Evolutionary conservation across 148 eudicot genomes (phyloP).

Genomic region (Amaranthus hypochondriacus): DNA sequence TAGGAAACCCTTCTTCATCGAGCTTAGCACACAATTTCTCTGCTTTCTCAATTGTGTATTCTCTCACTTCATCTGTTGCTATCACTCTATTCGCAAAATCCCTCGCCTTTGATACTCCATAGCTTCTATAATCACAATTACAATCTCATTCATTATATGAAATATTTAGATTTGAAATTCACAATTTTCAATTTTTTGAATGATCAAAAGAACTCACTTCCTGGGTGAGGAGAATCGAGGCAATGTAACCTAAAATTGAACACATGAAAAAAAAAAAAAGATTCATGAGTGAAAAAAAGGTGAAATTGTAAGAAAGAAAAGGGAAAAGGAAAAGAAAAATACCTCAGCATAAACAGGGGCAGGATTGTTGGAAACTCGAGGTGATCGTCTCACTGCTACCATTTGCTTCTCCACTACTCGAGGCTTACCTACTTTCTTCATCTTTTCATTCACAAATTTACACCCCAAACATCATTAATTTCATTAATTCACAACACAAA

Average conservation of each 20-base stretch:
- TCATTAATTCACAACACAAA: no score
- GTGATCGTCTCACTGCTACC: conserved; percentile 68
- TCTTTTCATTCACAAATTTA: conserved; percentile 28
- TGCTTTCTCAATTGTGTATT: conserved; percentile 42
- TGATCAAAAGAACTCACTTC: conserved; percentile 2
- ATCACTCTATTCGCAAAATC: conserved; percentile 52
- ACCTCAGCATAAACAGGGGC: conserved; percentile 57
- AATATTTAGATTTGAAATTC: background rate
- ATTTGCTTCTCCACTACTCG: conserved; percentile 41
- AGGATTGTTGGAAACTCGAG: conserved; percentile 57
- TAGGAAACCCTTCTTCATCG: conserved; percentile 36
- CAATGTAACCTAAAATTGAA: conserved; percentile 1
- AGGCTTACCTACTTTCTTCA: conserved; percentile 50
- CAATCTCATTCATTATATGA: background rate
- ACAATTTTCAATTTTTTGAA: background rate
- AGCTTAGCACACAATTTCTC: conserved; percentile 45
- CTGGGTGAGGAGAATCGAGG: conserved; percentile 21
- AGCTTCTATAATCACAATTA: conserved; percentile 12
- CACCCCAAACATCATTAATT: no score
- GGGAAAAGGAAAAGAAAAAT: conserved; percentile 15
- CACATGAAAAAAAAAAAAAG: background rate
- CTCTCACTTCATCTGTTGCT: conserved; percentile 57
- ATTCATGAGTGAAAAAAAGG: background rate
- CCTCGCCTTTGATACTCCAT: conserved; percentile 36
- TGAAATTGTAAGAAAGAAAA: background rate